Conservation (phyloP, 768 basidiomycete genomes). For the Leccinum incarnatum region DNA sequence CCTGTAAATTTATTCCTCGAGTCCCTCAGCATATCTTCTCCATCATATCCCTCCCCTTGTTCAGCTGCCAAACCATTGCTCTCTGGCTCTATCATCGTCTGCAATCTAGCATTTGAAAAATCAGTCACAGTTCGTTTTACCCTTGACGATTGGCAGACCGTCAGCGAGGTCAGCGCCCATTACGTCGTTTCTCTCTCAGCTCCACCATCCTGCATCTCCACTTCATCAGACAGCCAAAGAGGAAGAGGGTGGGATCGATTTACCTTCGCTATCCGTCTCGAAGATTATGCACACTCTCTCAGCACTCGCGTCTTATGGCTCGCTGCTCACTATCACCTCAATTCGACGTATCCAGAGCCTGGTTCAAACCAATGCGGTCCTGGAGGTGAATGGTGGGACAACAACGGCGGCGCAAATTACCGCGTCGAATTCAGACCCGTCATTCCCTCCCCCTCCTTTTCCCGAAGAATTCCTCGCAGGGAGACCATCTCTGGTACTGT, state of each 20-base stretch:
- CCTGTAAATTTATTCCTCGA: conserved; percentile 38
- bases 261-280: conserved; percentile 61
- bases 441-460: not conserved
- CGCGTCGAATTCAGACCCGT: conserved; percentile 55
- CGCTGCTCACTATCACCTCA: conserved; percentile 50
- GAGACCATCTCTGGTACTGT: conserved; percentile 24
- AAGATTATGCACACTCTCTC: conserved; percentile 60
- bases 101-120: conserved; percentile 87
- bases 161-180: conserved; percentile 72
- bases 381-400: conserved; percentile 91
- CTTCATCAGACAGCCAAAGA: not conserved
- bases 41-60: conserved; percentile 5
- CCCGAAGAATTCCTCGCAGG: conserved; percentile 9
- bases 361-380: conserved; percentile 31
- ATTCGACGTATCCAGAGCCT: conserved; percentile 17
- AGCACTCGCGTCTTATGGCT: conserved; percentile 56
- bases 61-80: conserved; percentile 38
- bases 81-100: conserved; percentile 75
- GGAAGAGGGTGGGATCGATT: conserved; percentile 54
- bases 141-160: conserved; percentile 91
- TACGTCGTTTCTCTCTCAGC: conserved; percentile 43
- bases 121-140: conserved; percentile 85
- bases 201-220: conserved; percentile 31
- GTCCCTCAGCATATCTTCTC: conserved; percentile 30
- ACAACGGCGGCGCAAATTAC: conserved; percentile 79